phyloP scores from a whole-genome alignment of 441 rosid genomes.

The Erysimum cheiri region DNA sequence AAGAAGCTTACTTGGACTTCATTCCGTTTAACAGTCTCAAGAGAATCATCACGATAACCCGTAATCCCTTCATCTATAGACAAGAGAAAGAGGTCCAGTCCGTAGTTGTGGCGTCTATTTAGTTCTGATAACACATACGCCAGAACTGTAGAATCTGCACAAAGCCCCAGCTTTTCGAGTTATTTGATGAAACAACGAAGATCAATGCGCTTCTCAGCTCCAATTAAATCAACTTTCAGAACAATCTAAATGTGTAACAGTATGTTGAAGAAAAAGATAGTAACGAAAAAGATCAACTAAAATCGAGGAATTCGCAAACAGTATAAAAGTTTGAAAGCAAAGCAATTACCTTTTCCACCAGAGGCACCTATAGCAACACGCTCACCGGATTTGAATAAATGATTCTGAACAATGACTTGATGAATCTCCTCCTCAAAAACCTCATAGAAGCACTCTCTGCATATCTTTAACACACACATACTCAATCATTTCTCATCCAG shows the following conservation, averaged over 20 bases:
- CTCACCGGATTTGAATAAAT: constrained; percentile 76
- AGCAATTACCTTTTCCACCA: constrained; percentile 79
- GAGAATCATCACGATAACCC: constrained; percentile 94
- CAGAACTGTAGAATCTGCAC: constrained; percentile 85
- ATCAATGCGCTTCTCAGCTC: not conserved
- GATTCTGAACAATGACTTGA: constrained; percentile 64
- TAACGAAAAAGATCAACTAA: too few species aligned
- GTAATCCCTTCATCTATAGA: constrained; percentile 93
- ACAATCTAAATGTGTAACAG: constrained; percentile 32
- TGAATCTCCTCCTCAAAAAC: constrained; percentile 95
- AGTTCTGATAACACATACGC: constrained; percentile 85
- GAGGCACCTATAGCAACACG: constrained; percentile 91
- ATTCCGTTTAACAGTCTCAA: constrained; percentile 81
- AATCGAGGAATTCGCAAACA: constrained; percentile 35
- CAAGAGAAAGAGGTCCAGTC: constrained; percentile 78
- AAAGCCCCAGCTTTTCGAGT: not conserved
- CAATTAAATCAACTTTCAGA: not conserved
- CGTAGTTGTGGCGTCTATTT: constrained; percentile 72
- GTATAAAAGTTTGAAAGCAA: not conserved
- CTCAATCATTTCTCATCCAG: constrained; percentile 5
- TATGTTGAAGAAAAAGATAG: not conserved
- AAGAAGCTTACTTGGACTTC: constrained; percentile 67
- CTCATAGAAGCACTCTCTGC: constrained; percentile 84
- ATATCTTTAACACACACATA: constrained; percentile 57
- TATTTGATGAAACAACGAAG: not conserved